A percentile compares a stretch with the other conserved stretches of the same genome.
These are phyloP conservation scores for Crepidotus variabilis DNA, from an alignment of 768 basidiomycete species.

Conservation along the genomic window DNA sequence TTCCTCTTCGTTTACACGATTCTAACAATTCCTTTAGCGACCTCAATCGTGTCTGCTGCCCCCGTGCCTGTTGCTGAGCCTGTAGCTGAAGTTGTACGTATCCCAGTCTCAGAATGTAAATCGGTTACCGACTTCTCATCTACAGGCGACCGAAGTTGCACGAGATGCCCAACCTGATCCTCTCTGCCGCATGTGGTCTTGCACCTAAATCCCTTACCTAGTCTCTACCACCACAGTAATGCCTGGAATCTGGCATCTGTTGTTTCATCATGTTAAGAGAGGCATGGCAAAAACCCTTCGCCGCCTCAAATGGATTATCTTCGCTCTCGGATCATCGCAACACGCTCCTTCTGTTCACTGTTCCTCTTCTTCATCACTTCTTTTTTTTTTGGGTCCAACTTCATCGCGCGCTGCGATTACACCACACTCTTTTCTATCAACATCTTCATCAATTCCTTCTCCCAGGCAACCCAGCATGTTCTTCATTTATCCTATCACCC, in stretches of 20 bases:
- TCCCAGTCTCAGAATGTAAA: background rate
- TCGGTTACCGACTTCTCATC: background rate
- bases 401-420: background rate
- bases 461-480: background rate
- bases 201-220: conserved; percentile 12
- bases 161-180: conserved; percentile 19
- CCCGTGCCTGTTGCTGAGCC: conserved; percentile 23
- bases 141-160: conserved; percentile 9
- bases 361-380: background rate
- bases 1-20: background rate
- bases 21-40: conserved; percentile 8
- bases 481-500: background rate
- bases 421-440: background rate
- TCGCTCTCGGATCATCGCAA: background rate
- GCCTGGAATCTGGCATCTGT: no score
- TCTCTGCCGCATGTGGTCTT: conserved; percentile 9
- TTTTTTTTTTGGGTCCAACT: background rate
- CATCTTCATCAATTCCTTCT: background rate
- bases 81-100: conserved; percentile 9
- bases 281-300: background rate
- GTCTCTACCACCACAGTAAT: background rate
- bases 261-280: background rate
- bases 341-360: background rate
- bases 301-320: background rate
- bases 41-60: conserved; percentile 22